Conservation (phyloP, 2,329 filamentous ascomycete genomes). For the Seiridium cupressi region DNA sequence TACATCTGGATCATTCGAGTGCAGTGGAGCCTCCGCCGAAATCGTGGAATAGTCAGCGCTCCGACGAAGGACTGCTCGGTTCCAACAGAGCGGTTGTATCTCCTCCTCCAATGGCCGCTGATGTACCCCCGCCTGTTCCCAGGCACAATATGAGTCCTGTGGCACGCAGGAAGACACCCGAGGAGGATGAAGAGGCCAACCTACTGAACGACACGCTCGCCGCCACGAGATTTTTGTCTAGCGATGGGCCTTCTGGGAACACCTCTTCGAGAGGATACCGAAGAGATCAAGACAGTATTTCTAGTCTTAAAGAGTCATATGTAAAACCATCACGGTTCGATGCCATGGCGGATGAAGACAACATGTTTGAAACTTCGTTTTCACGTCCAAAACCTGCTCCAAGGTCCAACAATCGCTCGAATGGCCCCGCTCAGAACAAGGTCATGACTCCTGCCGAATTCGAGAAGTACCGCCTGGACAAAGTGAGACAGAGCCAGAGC, state of each 20-base stretch:
- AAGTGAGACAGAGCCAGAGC: slow-evolving; percentile 56
- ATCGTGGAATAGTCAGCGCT: slow-evolving; percentile 51
- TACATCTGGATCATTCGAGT: slow-evolving; percentile 43
- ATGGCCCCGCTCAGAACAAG: slow-evolving; percentile 57
- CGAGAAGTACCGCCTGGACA: slow-evolving; percentile 75
- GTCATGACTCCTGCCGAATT: slow-evolving; percentile 91
- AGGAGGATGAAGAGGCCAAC: slow-evolving; percentile 52
- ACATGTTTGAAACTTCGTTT: slow-evolving; percentile 51
- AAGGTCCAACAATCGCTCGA: slow-evolving; percentile 26
- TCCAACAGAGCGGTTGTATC: slow-evolving; percentile 31
- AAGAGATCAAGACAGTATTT: slow-evolving; percentile 37
- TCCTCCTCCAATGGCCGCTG: slow-evolving; percentile 30
- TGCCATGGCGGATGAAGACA: slow-evolving; percentile 45
- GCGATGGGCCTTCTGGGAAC: slow-evolving; percentile 11
- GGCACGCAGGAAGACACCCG: slow-evolving; percentile 19
- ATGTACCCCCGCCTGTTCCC: slow-evolving; percentile 28
- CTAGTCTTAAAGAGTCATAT: slow-evolving; percentile 28
- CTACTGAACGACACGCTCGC: slow-evolving; percentile 52
- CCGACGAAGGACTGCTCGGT: slow-evolving; percentile 46
- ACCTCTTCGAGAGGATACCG: slow-evolving; percentile 27
- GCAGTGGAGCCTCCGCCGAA: slow-evolving; percentile 46
- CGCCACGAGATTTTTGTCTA: slow-evolving; percentile 44
- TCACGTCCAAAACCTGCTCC: neutral
- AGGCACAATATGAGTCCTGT: slow-evolving; percentile 21
- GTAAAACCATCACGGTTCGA: slow-evolving; percentile 28